These are phyloP conservation scores for Haplosporangium gracile DNA, from an alignment of 192 early-diverging fungal species.

Conservation along the genomic window DNA sequence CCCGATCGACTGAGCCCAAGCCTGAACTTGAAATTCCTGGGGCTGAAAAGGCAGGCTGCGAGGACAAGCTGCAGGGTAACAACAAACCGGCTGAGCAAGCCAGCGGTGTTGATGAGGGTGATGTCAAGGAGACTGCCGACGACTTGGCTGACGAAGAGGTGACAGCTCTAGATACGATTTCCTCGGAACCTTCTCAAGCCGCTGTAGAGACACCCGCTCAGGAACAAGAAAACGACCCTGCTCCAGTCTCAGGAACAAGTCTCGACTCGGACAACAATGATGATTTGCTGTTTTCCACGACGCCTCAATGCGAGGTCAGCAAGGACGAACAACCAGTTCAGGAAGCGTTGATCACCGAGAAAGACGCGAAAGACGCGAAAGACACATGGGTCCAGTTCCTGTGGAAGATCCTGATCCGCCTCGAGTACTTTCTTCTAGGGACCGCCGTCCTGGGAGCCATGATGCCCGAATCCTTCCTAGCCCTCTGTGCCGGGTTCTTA, in stretches of 20 bases:
- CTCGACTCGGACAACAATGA: too few species aligned
- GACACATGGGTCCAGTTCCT: slow-evolving; percentile 31
- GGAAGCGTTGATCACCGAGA: neutral
- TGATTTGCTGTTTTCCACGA: too few species aligned
- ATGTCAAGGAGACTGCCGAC: neutral
- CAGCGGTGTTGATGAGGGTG: neutral
- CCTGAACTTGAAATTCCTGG: neutral
- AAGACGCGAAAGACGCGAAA: too few species aligned
- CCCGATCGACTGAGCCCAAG: slow-evolving; percentile 12
- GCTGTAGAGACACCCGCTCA: neutral
- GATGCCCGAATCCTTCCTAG: slow-evolving; percentile 37
- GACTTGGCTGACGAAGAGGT: neutral
- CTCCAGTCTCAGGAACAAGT: too few species aligned
- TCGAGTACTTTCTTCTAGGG: slow-evolving; percentile 38
- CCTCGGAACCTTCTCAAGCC: neutral
- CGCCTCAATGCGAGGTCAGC: too few species aligned
- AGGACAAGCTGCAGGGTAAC: neutral
- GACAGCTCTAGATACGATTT: neutral
- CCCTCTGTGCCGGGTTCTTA: slow-evolving; percentile 33
- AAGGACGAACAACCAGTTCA: too few species aligned
- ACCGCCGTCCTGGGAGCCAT: slow-evolving; percentile 44
- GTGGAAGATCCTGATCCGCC: slow-evolving; percentile 32
- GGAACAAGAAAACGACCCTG: neutral
- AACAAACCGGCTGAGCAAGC: neutral
- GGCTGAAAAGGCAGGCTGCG: slow-evolving; percentile 4